Percentiles rank a stretch among this genome's conserved stretches.
Evolutionary conservation across 192 early-diverging fungal species (phyloP).

Genomic region (Dimargaris cristalligena): DNA sequence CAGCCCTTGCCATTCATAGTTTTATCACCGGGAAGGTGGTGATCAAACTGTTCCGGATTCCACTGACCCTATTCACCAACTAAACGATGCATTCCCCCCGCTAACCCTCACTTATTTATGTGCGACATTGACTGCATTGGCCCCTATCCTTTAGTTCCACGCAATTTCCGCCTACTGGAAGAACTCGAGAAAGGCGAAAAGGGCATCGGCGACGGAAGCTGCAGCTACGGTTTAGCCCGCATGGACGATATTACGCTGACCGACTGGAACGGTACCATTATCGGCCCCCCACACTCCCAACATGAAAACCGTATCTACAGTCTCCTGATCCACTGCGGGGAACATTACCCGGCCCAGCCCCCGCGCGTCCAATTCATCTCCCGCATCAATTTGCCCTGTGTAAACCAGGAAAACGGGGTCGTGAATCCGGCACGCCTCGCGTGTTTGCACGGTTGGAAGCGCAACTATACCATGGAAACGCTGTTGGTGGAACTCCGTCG

Average conservation of each 20-base stretch:
- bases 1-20: no score
- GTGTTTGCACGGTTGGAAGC: constrained; percentile 75
- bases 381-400: constrained; percentile 70
- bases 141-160: constrained; percentile 90
- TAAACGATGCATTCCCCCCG: no score
- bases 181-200: constrained; percentile 97
- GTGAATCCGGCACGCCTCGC: constrained; percentile 46
- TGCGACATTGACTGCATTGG: no score
- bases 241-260: constrained; percentile 64
- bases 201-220: constrained; percentile 82
- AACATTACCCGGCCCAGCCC: constrained; percentile 66
- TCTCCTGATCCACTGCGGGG: constrained; percentile 66
- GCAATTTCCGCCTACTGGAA: constrained; percentile 89
- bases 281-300: constrained; percentile 58
- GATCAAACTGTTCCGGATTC: no score
- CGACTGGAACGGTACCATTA: constrained; percentile 88
- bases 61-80: no score
- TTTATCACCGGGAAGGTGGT: no score
- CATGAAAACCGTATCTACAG: constrained; percentile 95
- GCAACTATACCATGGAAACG: constrained; percentile 55
- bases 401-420: constrained; percentile 63
- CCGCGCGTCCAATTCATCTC: constrained; percentile 69
- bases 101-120: no score
- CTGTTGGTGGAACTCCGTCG: constrained; percentile 66
- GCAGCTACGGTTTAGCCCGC: constrained; percentile 81